Percentiles rank a stretch among this genome's conserved stretches.
These are phyloP conservation scores for Dryas drummondii DNA, from an alignment of 306 rosid genomes.

Conservation along the genomic window DNA sequence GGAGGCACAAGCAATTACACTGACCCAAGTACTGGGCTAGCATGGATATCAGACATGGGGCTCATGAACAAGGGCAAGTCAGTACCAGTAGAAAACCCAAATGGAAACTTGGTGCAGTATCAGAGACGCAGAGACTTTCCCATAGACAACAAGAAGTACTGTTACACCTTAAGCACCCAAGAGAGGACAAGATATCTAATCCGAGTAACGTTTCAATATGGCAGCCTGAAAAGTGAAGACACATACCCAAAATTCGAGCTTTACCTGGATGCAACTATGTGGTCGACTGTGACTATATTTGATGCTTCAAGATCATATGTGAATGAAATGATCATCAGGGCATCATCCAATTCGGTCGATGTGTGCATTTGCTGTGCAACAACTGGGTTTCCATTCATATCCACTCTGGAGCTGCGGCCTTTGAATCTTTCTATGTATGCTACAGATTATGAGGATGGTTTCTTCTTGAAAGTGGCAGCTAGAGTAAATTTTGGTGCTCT, in stretches of 20 bases:
- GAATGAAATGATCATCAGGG: conserved; percentile 81
- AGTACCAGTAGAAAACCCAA: conserved; percentile 50
- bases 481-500: conserved; percentile 90
- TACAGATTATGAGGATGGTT: conserved; percentile 76
- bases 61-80: conserved; percentile 52
- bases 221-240: conserved; percentile 66
- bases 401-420: conserved; percentile 88
- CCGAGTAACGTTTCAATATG: conserved; percentile 84
- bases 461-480: conserved; percentile 87
- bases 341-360: conserved; percentile 65
- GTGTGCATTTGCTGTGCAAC: conserved; percentile 91
- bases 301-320: conserved; percentile 77
- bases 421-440: conserved; percentile 93
- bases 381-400: conserved; percentile 87
- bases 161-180: conserved; percentile 61
- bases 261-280: conserved; percentile 78
- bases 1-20: conserved; percentile 72
- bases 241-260: conserved; percentile 92
- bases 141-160: conserved; percentile 64
- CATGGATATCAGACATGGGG: conserved; percentile 74
- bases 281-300: conserved; percentile 79
- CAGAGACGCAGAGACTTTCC: conserved; percentile 73
- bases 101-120: conserved; percentile 57
- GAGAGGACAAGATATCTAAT: conserved; percentile 81
- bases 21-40: conserved; percentile 59